Conservation (phyloP, 1,284 basidiomycete species). For the Leccinum brunneo-olivaceum region DNA sequence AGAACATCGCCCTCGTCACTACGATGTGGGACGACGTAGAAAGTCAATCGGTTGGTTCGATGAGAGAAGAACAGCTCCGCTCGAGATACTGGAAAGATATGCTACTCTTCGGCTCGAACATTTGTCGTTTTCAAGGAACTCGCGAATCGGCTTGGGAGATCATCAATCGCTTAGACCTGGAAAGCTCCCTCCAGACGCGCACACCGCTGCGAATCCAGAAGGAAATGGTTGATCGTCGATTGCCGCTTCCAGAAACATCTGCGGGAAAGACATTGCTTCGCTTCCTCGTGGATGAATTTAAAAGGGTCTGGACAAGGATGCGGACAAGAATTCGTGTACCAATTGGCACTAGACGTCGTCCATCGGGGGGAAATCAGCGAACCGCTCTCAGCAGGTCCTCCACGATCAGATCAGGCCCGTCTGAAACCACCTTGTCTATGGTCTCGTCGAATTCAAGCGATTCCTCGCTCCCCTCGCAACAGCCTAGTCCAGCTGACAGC, state of each 20-base stretch:
- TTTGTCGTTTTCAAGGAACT: constrained; percentile 10
- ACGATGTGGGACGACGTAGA: constrained; percentile 27
- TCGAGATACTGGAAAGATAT: constrained; percentile 13
- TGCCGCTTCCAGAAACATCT: constrained; percentile 11
- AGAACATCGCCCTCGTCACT: constrained; percentile 25
- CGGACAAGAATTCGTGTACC: background rate
- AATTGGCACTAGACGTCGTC: background rate
- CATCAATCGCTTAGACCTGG: constrained; percentile 8
- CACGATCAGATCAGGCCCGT: background rate
- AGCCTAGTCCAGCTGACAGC: background rate
- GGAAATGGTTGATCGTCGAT: constrained; percentile 18
- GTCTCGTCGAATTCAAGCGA: background rate
- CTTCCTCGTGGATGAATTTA: constrained; percentile 1
- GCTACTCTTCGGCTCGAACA: constrained; percentile 12
- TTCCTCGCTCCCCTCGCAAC: background rate
- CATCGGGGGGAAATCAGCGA: background rate
- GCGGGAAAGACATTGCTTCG: constrained; percentile 14
- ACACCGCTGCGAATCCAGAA: constrained; percentile 13
- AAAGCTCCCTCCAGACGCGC: background rate
- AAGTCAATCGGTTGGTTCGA: constrained; percentile 16
- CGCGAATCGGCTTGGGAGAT: constrained; percentile 16
- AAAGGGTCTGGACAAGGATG: constrained; percentile 8
- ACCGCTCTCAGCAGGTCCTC: background rate
- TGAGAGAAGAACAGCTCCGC: constrained; percentile 11
- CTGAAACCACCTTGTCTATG: background rate